A percentile compares a stretch with the other conserved stretches of the same genome.
phyloP scores from a whole-genome alignment of 148 eudicot genomes.

The Chenopodium album region DNA sequence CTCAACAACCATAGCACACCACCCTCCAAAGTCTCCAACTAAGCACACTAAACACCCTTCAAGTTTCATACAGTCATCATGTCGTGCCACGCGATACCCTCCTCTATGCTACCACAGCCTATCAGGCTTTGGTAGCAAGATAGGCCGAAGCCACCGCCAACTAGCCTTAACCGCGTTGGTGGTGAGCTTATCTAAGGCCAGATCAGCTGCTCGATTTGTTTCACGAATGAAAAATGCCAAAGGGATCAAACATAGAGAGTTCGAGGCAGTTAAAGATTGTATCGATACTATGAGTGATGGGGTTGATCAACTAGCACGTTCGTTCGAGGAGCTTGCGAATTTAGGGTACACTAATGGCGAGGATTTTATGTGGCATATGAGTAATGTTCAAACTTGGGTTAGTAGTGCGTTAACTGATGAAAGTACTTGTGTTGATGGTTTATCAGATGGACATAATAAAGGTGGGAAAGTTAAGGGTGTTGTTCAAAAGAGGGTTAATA shows the following conservation, averaged over 20 bases:
- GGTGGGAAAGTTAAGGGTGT: conserved; percentile 32
- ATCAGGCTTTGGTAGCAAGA: conserved; percentile 36
- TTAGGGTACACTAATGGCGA: conserved; percentile 26
- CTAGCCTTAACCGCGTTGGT: conserved; percentile 55
- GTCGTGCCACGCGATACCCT: conserved; percentile 63
- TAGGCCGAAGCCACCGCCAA: conserved; percentile 41
- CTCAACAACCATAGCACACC: conserved; percentile 11
- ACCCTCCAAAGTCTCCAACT: not conserved
- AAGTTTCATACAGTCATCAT: conserved; percentile 54
- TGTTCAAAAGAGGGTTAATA: conserved; percentile 32
- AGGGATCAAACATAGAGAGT: conserved; percentile 43
- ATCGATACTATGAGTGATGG: conserved; percentile 42
- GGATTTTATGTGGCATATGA: conserved; percentile 59
- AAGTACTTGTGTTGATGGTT: conserved; percentile 56
- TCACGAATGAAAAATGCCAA: conserved; percentile 22
- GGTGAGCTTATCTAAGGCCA: conserved; percentile 47
- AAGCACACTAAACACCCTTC: conserved; percentile 11
- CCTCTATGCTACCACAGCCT: conserved; percentile 55
- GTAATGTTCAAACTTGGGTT: conserved; percentile 70
- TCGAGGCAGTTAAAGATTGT: conserved; percentile 61
- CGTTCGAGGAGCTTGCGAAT: conserved; percentile 49
- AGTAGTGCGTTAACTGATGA: conserved; percentile 57
- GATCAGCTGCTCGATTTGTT: conserved; percentile 36
- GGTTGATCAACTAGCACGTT: conserved; percentile 48
- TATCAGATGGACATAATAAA: conserved; percentile 22